phyloP scores from a whole-genome alignment of 176 grass and related monocot genomes.

The Triticum timopheevii region DNA sequence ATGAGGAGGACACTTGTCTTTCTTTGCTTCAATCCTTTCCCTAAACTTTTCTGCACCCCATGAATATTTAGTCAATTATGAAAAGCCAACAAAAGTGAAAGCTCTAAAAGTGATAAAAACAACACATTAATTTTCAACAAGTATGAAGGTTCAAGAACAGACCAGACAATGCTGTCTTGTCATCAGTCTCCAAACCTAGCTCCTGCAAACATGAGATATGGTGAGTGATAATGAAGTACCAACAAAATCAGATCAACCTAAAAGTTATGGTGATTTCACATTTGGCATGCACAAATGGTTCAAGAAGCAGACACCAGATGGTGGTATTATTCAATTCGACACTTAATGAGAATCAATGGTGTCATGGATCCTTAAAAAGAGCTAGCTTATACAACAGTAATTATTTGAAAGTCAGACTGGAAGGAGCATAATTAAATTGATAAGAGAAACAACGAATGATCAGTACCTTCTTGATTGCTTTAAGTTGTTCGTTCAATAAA shows the following conservation, averaged over 20 bases:
- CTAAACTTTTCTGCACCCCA: slow-evolving; percentile 78
- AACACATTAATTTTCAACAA: slow-evolving; percentile 17
- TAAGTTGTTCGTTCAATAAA: slow-evolving; percentile 97
- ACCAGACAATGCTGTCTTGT: slow-evolving; percentile 99
- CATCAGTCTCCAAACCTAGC: slow-evolving; percentile 96
- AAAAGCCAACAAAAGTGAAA: not conserved
- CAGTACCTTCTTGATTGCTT: slow-evolving; percentile 97
- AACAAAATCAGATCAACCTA: not conserved
- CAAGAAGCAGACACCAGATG: slow-evolving; percentile 5
- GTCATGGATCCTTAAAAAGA: not conserved
- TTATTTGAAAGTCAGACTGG: not conserved
- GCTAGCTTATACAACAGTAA: slow-evolving; percentile 1
- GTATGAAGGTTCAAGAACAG: slow-evolving; percentile 45
- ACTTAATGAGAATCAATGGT: slow-evolving; percentile 15
- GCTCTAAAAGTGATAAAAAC: not conserved
- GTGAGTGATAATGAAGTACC: slow-evolving; percentile 14
- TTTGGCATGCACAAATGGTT: slow-evolving; percentile 12
- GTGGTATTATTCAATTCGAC: not conserved
- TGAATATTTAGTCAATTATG: slow-evolving; percentile 27
- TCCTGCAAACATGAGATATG: slow-evolving; percentile 59
- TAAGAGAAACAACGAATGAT: slow-evolving; percentile 9
- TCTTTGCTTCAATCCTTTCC: slow-evolving; percentile 93
- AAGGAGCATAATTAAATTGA: slow-evolving; percentile 10
- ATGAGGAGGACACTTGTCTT: slow-evolving; percentile 84
- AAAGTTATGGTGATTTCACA: slow-evolving; percentile 14